Evolutionary conservation across 192 early-diverging fungal genomes (phyloP).

Genomic region (Dimargaris xerosporica): DNA sequence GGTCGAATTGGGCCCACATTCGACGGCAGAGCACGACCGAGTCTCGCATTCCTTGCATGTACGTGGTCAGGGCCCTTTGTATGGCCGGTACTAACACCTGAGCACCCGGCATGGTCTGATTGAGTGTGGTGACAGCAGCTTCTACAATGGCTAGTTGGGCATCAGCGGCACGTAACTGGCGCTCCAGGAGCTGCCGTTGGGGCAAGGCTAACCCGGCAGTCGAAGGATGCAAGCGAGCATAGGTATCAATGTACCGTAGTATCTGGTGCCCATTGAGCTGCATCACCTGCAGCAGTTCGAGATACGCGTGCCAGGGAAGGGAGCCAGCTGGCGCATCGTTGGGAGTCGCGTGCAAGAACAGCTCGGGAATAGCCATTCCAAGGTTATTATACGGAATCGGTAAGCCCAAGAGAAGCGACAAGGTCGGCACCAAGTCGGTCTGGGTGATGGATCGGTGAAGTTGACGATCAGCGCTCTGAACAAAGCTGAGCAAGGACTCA

Average conservation of each 20-base stretch:
- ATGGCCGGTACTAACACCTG: not conserved
- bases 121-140: too few species aligned
- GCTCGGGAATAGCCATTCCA: conserved; percentile 74
- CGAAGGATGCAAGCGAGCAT: not conserved
- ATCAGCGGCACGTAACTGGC: not conserved
- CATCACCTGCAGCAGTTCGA: conserved; percentile 31
- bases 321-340: too few species aligned
- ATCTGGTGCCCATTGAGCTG: conserved; percentile 51
- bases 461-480: not conserved
- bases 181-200: not conserved
- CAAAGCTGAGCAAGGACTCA: not conserved
- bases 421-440: conserved; percentile 81
- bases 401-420: conserved; percentile 60
- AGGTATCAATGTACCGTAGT: conserved; percentile 17
- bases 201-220: not conserved
- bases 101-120: not conserved
- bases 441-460: conserved; percentile 53
- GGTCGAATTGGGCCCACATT: conserved; percentile 89
- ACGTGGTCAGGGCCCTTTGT: conserved; percentile 17
- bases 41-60: conserved; percentile 35
- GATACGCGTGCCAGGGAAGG: too few species aligned
- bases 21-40: conserved; percentile 57
- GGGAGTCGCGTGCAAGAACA: too few species aligned
- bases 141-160: not conserved
- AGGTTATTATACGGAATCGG: conserved; percentile 91